Evolutionary conservation across 2,329 filamentous ascomycete genomes (phyloP).

Genomic region (Nemania sp.): DNA sequence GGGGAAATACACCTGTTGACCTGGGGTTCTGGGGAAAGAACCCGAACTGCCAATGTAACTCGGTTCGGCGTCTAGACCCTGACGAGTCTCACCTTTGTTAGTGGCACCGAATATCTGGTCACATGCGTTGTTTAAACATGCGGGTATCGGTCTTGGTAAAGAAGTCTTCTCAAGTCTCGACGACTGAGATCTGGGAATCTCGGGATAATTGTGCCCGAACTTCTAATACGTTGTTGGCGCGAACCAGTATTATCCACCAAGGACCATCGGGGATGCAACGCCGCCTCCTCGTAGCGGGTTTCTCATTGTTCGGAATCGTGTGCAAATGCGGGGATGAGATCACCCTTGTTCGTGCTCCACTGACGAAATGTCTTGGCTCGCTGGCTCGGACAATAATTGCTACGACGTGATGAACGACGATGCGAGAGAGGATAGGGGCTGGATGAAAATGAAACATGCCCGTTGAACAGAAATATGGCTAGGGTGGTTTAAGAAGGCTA

Average conservation of each 20-base stretch:
- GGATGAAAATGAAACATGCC: background rate
- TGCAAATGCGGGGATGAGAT: slow-evolving; percentile 14
- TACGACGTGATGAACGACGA: no score
- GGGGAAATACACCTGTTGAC: slow-evolving; percentile 10
- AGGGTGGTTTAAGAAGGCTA: background rate
- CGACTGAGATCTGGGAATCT: no score
- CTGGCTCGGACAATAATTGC: no score
- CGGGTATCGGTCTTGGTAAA: background rate
- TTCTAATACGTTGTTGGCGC: slow-evolving; percentile 4
- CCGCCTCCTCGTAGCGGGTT: background rate
- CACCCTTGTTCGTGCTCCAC: background rate
- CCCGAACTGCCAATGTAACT: background rate
- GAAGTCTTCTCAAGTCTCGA: background rate
- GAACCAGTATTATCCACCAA: slow-evolving; percentile 23
- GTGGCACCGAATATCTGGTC: no score
- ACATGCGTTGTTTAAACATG: no score
- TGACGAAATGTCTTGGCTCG: slow-evolving; percentile 10
- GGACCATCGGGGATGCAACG: background rate
- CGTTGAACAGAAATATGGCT: background rate
- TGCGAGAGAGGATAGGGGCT: background rate
- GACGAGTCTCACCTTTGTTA: background rate
- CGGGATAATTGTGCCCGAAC: slow-evolving; percentile 19
- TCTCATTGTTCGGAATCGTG: background rate
- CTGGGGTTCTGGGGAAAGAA: slow-evolving; percentile 16
- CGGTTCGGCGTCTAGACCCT: background rate